Conservation (phyloP, 2,329 filamentous ascomycete species). For the Aspergillus sergii region DNA sequence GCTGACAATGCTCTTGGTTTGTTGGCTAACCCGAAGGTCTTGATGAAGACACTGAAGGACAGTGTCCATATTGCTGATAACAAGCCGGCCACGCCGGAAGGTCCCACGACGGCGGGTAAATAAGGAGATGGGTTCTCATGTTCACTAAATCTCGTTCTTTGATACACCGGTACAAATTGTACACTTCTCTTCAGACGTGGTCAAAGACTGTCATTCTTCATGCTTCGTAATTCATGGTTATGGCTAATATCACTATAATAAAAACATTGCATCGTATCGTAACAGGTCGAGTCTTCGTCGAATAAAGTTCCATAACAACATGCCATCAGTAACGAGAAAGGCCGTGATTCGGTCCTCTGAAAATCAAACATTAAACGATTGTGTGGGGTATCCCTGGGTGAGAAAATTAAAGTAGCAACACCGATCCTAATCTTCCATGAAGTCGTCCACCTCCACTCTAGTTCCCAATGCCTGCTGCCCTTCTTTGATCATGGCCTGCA, state of each 20-base stretch:
- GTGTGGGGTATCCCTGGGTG: conserved; percentile 5
- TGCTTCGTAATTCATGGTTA: conserved; percentile 6
- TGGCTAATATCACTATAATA: conserved; percentile 4
- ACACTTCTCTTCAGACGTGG: neutral
- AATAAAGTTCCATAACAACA: neutral
- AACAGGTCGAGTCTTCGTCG: neutral
- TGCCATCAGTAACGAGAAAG: neutral
- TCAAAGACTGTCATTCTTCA: neutral
- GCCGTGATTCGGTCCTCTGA: neutral
- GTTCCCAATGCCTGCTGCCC: conserved; percentile 84
- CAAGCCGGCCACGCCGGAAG: neutral
- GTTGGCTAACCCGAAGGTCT: neutral
- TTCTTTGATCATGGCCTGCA: conserved; percentile 86
- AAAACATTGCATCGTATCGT: conserved; percentile 6
- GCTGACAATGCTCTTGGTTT: neutral
- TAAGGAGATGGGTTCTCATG: neutral
- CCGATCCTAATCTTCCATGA: conserved; percentile 36
- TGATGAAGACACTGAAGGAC: neutral
- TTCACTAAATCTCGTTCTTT: too few species aligned
- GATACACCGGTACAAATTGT: too few species aligned
- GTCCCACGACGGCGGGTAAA: neutral
- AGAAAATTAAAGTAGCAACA: conserved; percentile 1
- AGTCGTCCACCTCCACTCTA: conserved; percentile 64
- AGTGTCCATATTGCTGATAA: neutral
- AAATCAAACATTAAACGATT: neutral